Evolutionary conservation across 345 rosid genomes (phyloP), one percentile per base, ranked within the genome.

Genomic region (Hypericum androsaemum): DNA sequence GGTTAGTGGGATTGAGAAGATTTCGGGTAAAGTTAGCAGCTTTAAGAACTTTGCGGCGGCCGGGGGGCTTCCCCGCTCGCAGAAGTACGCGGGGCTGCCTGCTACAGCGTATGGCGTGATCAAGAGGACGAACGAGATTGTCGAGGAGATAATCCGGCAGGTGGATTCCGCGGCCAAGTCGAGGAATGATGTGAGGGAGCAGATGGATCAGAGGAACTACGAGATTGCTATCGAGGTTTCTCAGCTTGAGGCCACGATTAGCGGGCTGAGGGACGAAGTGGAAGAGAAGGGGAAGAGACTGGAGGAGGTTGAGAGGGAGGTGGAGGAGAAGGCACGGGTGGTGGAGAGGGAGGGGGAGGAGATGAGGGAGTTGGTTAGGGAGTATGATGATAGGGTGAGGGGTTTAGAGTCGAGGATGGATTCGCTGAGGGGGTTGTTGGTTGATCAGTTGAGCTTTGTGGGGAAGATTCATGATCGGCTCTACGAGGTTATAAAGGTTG

Each of bases 201-300:
- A 83, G 71, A 77, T 94, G 67, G 99, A 83, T 55, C 94, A 88
- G 66, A 76, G 99, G 54, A 94, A 94, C 61, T 94, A 83, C 57
- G 97, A 88, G 77, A 88, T 94, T 59, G 99, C 99, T 40, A 86
- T 94, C 52, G 99, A 94, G 71, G 97, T 94, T 69, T 94, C 97
- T 12, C 87, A 88, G 77, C 83, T 94, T 52, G 97, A 94, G 71
- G 89, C 97, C 39, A 68, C 90, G 0, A 83, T 94, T 60, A 72
- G 84, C 65, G 76, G 80, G 42, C 65, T 94, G 65, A 67, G 76
- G 59, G 87, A 80, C 7, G 97, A 88, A 61, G 81, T 82, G 44
- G 80, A 64, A 0, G 72, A 79, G 64, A 94, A 83, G 69, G 69
- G 68, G 58, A 67, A 59, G 5, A 8, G 37, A 46, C 47, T 83